phyloP scores from a whole-genome alignment of 352 stramenopile genomes.

The Phytophthora pseudosyringae region DNA sequence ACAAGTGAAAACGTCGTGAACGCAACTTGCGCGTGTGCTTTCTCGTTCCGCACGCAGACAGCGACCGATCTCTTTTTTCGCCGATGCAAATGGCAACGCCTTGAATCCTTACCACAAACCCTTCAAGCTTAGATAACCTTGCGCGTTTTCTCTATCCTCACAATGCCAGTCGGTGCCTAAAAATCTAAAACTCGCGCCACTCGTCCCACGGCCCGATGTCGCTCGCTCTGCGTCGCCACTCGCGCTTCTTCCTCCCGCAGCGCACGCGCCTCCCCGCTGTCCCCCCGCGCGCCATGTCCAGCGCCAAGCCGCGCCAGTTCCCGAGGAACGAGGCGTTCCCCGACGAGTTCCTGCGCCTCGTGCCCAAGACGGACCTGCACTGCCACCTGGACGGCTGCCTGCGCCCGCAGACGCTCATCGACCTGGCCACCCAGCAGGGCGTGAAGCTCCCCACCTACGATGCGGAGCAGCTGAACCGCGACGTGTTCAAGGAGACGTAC shows the following conservation, averaged over 20 bases:
- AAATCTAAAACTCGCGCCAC: neutral
- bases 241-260: constrained; percentile 15
- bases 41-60: too few relatives aligned
- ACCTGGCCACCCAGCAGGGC: constrained; percentile 74
- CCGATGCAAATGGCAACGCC: too few relatives aligned
- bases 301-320: constrained; percentile 35
- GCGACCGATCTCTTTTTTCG: too few relatives aligned
- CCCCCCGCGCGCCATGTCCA: constrained; percentile 19
- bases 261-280: neutral
- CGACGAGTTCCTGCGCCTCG: constrained; percentile 73
- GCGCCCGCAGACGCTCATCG: constrained; percentile 82
- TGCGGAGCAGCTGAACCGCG: constrained; percentile 52
- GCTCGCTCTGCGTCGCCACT: constrained; percentile 15
- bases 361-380: constrained; percentile 88
- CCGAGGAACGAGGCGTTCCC: constrained; percentile 62
- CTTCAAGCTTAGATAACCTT: too few relatives aligned
- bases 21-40: too few relatives aligned
- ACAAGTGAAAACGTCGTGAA: too few relatives aligned
- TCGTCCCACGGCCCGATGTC: neutral
- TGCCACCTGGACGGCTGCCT: constrained; percentile 89
- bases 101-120: too few relatives aligned
- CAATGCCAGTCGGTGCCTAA: neutral
- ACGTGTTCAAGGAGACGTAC: constrained; percentile 88
- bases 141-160: constrained; percentile 1
- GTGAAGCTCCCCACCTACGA: constrained; percentile 84